Evolutionary conservation across 305 asterid species (phyloP).

Genomic region (Plantago rigida): DNA sequence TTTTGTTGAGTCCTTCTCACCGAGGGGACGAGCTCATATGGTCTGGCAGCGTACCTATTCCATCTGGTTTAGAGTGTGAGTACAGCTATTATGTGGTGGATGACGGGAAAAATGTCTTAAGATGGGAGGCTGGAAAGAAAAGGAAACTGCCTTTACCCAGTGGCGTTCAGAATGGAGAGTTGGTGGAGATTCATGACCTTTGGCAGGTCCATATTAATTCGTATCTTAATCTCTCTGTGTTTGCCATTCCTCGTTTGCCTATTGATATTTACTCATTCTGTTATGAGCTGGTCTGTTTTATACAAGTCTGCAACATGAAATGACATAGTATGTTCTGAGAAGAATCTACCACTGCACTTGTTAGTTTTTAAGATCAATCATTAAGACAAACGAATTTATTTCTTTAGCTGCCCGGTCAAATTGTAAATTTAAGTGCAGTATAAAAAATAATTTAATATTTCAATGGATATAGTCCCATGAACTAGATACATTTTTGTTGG

Average conservation of each 20-base stretch:
- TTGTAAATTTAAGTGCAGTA: too few relatives aligned
- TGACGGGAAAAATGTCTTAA: constrained; percentile 55
- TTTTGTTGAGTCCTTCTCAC: constrained; percentile 68
- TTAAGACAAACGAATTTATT: too few relatives aligned
- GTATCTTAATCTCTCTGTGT: constrained; percentile 3
- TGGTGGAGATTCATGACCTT: constrained; percentile 76
- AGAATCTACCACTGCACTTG: too few relatives aligned
- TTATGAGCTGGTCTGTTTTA: too few relatives aligned
- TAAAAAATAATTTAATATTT: too few relatives aligned
- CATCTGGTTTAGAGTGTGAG: constrained; percentile 50
- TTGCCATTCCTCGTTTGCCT: not conserved
- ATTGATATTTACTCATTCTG: too few relatives aligned
- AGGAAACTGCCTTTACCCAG: constrained; percentile 59
- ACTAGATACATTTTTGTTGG: too few relatives aligned
- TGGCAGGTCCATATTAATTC: constrained; percentile 60
- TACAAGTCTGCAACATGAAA: too few relatives aligned
- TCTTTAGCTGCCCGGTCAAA: too few relatives aligned
- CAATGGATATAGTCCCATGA: too few relatives aligned
- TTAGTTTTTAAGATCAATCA: too few relatives aligned
- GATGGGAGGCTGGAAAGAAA: constrained; percentile 76
- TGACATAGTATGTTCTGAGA: too few relatives aligned
- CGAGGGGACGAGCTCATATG: constrained; percentile 78
- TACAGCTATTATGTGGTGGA: constrained; percentile 88
- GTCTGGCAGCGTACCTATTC: constrained; percentile 60
- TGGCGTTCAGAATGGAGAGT: constrained; percentile 57